These are phyloP conservation scores for Paramyrothecium sp. DNA, from an alignment of 2,329 filamentous ascomycete species.

Conservation along the genomic window DNA sequence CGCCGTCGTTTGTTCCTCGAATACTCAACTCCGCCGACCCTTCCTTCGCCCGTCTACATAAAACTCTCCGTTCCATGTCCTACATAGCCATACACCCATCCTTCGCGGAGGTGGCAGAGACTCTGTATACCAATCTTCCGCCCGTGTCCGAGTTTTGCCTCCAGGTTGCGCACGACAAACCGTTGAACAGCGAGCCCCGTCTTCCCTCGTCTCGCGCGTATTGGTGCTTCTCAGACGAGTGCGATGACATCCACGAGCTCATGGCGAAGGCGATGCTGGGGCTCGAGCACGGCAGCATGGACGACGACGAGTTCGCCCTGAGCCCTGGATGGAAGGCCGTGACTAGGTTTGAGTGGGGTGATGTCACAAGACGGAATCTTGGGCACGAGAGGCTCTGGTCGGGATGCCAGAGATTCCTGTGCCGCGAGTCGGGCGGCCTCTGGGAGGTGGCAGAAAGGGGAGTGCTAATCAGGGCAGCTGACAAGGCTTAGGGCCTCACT, in stretches of 20 bases:
- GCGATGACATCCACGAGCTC: slow-evolving; percentile 40
- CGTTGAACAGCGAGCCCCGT: slow-evolving; percentile 15
- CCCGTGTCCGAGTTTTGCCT: slow-evolving; percentile 52
- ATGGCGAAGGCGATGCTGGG: no score
- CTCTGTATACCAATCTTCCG: slow-evolving; percentile 45
- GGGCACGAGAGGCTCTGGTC: no score
- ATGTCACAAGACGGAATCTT: no score
- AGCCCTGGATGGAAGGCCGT: no score
- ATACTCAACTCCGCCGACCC: slow-evolving; percentile 42
- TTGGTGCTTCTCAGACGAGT: slow-evolving; percentile 38
- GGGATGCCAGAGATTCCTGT: no score
- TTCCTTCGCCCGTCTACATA: slow-evolving; percentile 30
- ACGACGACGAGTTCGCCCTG: no score
- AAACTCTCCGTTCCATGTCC: slow-evolving; percentile 45
- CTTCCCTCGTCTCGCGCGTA: slow-evolving; percentile 35
- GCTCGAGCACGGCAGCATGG: no score
- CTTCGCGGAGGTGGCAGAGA: slow-evolving; percentile 54
- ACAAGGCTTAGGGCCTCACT: no score
- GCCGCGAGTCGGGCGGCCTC: no score
- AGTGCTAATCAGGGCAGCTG: no score
- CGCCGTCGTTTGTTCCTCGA: slow-evolving; percentile 59
- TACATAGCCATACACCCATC: slow-evolving; percentile 70
- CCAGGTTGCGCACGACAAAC: slow-evolving; percentile 40
- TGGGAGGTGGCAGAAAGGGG: no score
- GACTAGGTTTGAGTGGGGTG: no score